Percentiles rank a stretch among this genome's conserved stretches.
These are phyloP conservation scores for Hymenoscyphus fructigenus DNA, from an alignment of 2,329 filamentous ascomycete genomes.

Conservation along the genomic window DNA sequence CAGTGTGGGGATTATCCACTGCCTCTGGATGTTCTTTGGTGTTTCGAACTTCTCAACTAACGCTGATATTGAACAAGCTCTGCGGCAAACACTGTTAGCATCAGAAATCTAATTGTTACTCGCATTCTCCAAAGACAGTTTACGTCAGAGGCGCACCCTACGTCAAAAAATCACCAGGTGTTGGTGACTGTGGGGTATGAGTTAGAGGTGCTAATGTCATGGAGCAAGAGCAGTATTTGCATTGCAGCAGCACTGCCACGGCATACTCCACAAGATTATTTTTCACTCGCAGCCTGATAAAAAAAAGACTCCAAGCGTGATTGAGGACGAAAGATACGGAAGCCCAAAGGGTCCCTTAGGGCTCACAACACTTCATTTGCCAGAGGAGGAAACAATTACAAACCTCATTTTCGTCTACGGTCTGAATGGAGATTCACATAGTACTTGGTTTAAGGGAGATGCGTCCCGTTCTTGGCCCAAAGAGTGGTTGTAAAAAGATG, in stretches of 20 bases:
- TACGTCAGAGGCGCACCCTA: no score
- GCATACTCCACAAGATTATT: not conserved
- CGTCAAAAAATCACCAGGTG: no score
- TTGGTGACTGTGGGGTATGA: no score
- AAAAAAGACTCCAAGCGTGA: not conserved
- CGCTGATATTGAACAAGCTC: no score
- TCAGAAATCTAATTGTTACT: no score
- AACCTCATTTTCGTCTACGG: not conserved
- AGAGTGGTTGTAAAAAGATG: not conserved
- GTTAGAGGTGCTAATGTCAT: no score
- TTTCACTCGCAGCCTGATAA: not conserved
- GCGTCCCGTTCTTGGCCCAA: not conserved
- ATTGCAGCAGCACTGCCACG: not conserved
- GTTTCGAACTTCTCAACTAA: no score
- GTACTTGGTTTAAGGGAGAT: not conserved
- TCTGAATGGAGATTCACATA: not conserved
- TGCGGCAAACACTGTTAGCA: no score
- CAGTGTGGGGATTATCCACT: no score
- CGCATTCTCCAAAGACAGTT: no score
- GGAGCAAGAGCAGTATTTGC: not conserved
- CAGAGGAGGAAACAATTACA: not conserved
- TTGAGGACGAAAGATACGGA: not conserved
- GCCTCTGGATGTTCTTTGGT: no score
- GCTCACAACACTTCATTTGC: not conserved
- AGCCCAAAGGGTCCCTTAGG: not conserved